Conservation (phyloP, 2,329 filamentous ascomycete genomes). For the Colletotrichum coccodes region DNA sequence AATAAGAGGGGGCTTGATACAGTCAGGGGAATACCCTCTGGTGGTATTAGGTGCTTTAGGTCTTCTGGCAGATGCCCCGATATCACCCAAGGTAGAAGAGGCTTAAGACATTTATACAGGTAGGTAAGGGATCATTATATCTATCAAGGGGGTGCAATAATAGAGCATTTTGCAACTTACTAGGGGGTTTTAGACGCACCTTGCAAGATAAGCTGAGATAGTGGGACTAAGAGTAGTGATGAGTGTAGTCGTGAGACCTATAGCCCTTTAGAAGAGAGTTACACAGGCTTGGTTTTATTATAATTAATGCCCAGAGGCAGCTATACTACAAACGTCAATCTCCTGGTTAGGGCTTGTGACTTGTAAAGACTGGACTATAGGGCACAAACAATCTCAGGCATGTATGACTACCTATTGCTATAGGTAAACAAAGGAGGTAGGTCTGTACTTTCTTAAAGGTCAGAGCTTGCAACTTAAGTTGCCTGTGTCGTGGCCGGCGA, state of each 20-base stretch:
- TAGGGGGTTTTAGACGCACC: background rate
- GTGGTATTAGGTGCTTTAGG: background rate
- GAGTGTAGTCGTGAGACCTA: background rate
- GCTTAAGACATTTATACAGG: background rate
- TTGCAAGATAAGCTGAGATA: conserved; percentile 19
- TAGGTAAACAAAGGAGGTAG: background rate
- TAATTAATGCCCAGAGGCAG: background rate
- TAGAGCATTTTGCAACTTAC: conserved; percentile 22
- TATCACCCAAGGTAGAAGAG: background rate
- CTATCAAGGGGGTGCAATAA: conserved; percentile 8
- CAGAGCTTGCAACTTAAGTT: conserved; percentile 24
- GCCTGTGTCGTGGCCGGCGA: conserved; percentile 17
- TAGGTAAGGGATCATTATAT: background rate
- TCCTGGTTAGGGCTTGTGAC: background rate
- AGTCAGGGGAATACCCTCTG: background rate
- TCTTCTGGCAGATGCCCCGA: background rate
- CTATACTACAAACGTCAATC: background rate
- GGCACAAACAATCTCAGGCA: background rate
- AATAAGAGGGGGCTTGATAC: conserved; percentile 2
- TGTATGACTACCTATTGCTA: background rate
- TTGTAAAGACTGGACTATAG: background rate
- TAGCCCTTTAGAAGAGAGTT: background rate
- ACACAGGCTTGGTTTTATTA: background rate
- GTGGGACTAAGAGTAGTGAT: background rate
- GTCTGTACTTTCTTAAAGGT: background rate